phyloP scores from a whole-genome alignment of 441 rosid species.

The Corymbia citriodora region DNA sequence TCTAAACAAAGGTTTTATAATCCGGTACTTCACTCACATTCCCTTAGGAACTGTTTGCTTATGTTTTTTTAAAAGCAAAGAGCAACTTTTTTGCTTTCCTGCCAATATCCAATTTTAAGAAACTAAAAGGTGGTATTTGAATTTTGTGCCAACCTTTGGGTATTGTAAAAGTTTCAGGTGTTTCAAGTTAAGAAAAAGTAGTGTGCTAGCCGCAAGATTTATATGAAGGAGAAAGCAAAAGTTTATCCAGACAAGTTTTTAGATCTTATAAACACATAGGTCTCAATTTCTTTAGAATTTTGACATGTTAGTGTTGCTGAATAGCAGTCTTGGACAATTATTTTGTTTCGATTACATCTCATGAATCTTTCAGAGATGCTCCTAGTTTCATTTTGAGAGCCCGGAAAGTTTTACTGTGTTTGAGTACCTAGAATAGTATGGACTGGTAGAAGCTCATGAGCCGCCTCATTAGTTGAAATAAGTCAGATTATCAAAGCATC shows the following conservation, averaged over 20 bases:
- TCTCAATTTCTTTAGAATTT: neutral
- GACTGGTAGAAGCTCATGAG: neutral
- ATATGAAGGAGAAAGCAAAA: neutral
- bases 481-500: neutral
- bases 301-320: neutral
- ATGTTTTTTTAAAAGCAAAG: neutral
- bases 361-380: neutral
- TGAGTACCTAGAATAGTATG: neutral
- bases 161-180: neutral
- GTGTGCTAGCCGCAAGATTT: neutral
- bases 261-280: neutral
- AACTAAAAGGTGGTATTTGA: neutral
- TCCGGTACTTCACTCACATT: conserved; percentile 46
- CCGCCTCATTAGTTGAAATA: neutral
- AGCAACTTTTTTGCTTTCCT: neutral
- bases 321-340: neutral
- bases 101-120: neutral
- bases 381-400: neutral
- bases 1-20: conserved; percentile 94
- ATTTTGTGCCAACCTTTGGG: neutral
- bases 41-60: neutral
- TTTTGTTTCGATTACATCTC: neutral
- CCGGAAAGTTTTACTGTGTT: neutral
- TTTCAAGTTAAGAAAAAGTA: neutral
- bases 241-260: neutral